These are phyloP conservation scores for Ganoderma resinaceum DNA, from an alignment of 1,284 basidiomycete species.

Conservation along the genomic window DNA sequence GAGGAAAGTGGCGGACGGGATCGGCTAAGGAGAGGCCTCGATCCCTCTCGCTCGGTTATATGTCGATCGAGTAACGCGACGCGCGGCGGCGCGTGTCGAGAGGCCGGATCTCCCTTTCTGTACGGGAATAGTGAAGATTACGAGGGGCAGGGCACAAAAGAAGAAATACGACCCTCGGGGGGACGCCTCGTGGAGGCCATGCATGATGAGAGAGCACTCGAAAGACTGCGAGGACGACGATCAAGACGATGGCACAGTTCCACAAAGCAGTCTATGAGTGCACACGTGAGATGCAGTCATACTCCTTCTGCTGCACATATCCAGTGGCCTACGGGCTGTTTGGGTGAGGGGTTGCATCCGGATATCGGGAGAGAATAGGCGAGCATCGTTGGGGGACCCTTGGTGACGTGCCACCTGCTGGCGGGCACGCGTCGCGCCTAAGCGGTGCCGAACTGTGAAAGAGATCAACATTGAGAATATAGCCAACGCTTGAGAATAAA, in stretches of 20 bases:
- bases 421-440: constrained; percentile 27
- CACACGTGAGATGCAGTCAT: background rate
- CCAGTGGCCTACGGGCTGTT: background rate
- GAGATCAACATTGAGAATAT: constrained; percentile 7
- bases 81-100: constrained; percentile 33
- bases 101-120: constrained; percentile 32
- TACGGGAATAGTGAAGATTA: constrained; percentile 29
- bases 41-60: constrained; percentile 34
- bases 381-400: constrained; percentile 13
- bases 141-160: constrained; percentile 29
- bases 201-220: constrained; percentile 28
- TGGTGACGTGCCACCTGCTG: constrained; percentile 28
- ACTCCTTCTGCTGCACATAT: background rate
- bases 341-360: constrained; percentile 12
- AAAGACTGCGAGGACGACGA: constrained; percentile 25
- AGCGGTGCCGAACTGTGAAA: constrained; percentile 31
- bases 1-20: constrained; percentile 22
- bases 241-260: constrained; percentile 19
- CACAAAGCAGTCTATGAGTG: constrained; percentile 15
- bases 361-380: constrained; percentile 13
- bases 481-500: background rate
- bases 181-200: constrained; percentile 36
- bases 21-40: constrained; percentile 27
- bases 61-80: constrained; percentile 34
- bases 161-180: constrained; percentile 31